phyloP scores from a whole-genome alignment of 805 yeast species.

The Metschnikowia chrysomelidarum region DNA sequence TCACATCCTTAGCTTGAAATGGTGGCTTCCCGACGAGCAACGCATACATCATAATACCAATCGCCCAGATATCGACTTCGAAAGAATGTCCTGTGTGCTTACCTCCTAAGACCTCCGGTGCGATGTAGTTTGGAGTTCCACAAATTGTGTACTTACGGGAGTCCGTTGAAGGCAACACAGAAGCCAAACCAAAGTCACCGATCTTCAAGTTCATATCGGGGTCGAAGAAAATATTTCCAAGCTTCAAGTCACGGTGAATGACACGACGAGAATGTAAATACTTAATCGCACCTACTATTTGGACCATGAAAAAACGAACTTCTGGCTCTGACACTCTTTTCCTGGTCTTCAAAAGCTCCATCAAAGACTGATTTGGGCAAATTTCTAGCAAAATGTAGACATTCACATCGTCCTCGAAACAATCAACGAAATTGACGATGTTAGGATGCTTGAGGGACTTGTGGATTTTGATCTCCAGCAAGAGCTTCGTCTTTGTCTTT shows the following conservation, averaged over 20 bases:
- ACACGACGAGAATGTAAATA: slow-evolving; percentile 91
- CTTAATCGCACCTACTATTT: slow-evolving; percentile 89
- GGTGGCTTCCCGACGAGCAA: slow-evolving; percentile 94
- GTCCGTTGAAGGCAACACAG: slow-evolving; percentile 66
- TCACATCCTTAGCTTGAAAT: slow-evolving; percentile 93
- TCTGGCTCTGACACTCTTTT: slow-evolving; percentile 88
- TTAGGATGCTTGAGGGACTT: slow-evolving; percentile 85
- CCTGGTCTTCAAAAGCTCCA: slow-evolving; percentile 87
- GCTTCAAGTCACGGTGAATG: slow-evolving; percentile 91
- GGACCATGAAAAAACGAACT: slow-evolving; percentile 85
- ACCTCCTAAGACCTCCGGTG: slow-evolving; percentile 94
- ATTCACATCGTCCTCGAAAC: slow-evolving; percentile 94
- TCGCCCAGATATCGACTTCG: slow-evolving; percentile 97
- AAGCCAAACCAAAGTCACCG: slow-evolving; percentile 98
- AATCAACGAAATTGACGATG: slow-evolving; percentile 89
- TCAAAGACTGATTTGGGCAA: slow-evolving; percentile 90
- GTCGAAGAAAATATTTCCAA: slow-evolving; percentile 94
- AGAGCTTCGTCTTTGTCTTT: slow-evolving; percentile 79
- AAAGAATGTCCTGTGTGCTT: slow-evolving; percentile 86
- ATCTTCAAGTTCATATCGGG: slow-evolving; percentile 90
- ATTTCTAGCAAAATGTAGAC: slow-evolving; percentile 92
- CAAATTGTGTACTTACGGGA: slow-evolving; percentile 91
- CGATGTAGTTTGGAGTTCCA: slow-evolving; percentile 98
- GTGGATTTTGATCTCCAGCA: slow-evolving; percentile 94
- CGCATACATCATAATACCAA: slow-evolving; percentile 95